Conservation (phyloP, 495 filamentous ascomycete species). For the Hyaloscypha hepaticicola region DNA sequence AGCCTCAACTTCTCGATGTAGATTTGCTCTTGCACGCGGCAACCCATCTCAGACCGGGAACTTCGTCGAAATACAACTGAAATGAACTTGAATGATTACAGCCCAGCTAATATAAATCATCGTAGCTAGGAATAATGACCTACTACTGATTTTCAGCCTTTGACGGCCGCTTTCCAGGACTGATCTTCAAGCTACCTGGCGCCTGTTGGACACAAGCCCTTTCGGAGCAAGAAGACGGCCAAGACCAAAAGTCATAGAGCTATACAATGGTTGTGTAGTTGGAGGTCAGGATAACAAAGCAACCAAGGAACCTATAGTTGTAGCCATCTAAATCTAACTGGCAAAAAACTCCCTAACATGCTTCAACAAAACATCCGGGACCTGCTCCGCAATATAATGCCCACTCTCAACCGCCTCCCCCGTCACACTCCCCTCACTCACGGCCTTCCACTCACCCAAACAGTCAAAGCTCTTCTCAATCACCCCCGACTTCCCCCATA, state of each 20-base stretch:
- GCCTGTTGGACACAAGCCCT: background rate
- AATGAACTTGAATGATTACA: background rate
- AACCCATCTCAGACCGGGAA: too few species aligned
- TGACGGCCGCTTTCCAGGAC: background rate
- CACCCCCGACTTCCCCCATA: slow-evolving; percentile 39
- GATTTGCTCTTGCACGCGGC: background rate
- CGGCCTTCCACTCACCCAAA: slow-evolving; percentile 37
- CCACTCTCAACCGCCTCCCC: slow-evolving; percentile 38
- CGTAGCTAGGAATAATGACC: background rate
- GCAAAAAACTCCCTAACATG: slow-evolving; percentile 35
- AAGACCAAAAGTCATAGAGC: background rate
- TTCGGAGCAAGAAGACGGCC: background rate
- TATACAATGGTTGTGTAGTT: background rate
- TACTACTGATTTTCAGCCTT: background rate
- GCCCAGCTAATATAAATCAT: background rate
- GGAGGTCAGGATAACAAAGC: background rate
- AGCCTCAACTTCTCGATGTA: background rate
- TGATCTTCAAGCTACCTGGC: background rate
- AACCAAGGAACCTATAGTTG: background rate
- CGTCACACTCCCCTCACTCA: slow-evolving; percentile 31
- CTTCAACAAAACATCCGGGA: slow-evolving; percentile 36
- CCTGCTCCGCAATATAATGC: slow-evolving; percentile 45
- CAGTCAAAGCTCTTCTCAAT: slow-evolving; percentile 40
- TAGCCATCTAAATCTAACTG: background rate
- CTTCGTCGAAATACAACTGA: background rate